These are phyloP conservation scores for Garcia nutans DNA, from an alignment of 345 rosid species.

Conservation along the genomic window DNA sequence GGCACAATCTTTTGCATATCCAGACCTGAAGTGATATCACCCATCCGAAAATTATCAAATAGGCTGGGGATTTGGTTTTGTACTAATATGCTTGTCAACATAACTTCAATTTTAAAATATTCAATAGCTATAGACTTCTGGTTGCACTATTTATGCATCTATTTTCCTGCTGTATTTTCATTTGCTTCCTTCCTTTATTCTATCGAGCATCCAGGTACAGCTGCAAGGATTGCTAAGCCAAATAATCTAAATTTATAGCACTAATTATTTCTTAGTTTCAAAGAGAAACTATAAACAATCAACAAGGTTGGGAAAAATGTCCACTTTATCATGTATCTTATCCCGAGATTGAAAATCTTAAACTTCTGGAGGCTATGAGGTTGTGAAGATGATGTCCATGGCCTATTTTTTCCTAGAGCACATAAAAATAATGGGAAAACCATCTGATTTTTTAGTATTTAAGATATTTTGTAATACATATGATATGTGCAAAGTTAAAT, in stretches of 20 bases:
- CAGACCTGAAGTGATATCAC: background rate
- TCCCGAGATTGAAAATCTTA: background rate
- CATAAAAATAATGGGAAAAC: background rate
- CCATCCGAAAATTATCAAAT: background rate
- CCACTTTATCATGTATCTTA: background rate
- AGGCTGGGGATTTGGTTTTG: background rate
- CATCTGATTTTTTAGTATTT: background rate
- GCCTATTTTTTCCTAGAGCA: background rate
- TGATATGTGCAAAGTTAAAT: background rate
- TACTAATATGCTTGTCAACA: background rate
- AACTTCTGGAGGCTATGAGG: background rate
- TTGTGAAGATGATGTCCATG: background rate
- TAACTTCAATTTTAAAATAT: background rate
- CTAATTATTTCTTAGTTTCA: background rate
- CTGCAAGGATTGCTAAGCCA: background rate
- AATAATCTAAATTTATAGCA: background rate
- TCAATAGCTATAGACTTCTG: background rate
- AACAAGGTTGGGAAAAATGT: background rate
- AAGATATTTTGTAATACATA: background rate
- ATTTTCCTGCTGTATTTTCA: background rate
- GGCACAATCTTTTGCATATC: too few relatives aligned
- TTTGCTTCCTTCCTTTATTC: background rate
- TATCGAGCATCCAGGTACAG: background rate
- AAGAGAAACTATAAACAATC: background rate
- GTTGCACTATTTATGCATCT: background rate